phyloP scores from a whole-genome alignment of 176 grass and related monocot genomes.

The Zizania latifolia region DNA sequence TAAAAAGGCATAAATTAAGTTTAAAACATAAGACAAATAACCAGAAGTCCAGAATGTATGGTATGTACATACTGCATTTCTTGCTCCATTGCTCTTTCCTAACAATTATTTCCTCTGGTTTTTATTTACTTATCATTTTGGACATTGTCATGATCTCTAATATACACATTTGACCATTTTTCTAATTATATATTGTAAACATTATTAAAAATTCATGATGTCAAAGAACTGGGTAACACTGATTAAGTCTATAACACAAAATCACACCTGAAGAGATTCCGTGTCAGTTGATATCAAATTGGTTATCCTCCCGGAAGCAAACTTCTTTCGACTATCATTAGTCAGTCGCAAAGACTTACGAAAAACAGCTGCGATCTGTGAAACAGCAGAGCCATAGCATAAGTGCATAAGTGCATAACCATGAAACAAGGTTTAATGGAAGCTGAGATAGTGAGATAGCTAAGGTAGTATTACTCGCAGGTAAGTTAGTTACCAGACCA shows the following conservation, averaged over 20 bases:
- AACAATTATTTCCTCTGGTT: background rate
- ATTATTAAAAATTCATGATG: background rate
- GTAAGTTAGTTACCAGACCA: background rate
- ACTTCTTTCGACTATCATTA: constrained; percentile 75
- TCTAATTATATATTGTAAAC: background rate
- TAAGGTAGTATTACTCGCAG: background rate
- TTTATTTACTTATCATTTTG: background rate
- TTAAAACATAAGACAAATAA: constrained; percentile 14
- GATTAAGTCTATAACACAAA: constrained; percentile 9
- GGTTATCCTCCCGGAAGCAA: constrained; percentile 91
- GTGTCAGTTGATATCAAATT: constrained; percentile 98
- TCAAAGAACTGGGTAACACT: background rate
- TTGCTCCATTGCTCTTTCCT: background rate
- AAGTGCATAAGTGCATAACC: background rate
- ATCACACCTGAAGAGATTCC: constrained; percentile 81
- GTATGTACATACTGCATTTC: background rate
- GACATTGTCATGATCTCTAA: background rate
- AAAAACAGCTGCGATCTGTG: constrained; percentile 90
- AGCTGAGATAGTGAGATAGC: constrained; percentile 5
- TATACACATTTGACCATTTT: background rate
- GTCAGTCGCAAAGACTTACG: constrained; percentile 89
- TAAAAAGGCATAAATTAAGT: constrained; percentile 26
- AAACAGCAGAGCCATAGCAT: constrained; percentile 8
- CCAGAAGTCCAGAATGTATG: background rate
- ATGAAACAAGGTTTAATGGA: background rate